Base-by-base conservation (phyloP, 2,329 filamentous ascomycete species). In the Neopestalotiopsis sp. region DNA sequence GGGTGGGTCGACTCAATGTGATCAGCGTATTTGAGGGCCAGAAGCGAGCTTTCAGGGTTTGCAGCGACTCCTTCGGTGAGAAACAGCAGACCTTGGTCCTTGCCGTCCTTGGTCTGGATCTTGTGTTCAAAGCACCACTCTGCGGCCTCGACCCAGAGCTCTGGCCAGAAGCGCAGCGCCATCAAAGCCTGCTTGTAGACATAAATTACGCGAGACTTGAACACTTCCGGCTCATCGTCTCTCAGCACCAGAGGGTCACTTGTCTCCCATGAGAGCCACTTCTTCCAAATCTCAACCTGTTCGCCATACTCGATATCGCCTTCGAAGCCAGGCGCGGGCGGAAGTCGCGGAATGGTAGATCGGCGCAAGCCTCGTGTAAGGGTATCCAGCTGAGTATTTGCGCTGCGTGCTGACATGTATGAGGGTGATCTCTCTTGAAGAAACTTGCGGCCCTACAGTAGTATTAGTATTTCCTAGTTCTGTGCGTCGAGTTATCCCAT, bases 201-300 rank as follows among this genome's bases (percentile, higher is more conserved):
- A 79, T 97, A 97, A 7, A 98, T 81, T 57, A 98, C 89, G 56
- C 96, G 91, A 72, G 92, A 88, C 73, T 92, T 92, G 81, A 92
- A 96, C 6, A 89, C 86, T 66, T 90, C 87, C 3, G 88, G 84
- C 74, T 98, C 95, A 67, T 98, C 95, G 2, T 91, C 86, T 77
- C 93, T 93, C 66, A 98, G 84, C 30, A 97, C 93, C 3, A 99
- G 84, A 1, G 94, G 94, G 76, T 99, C 96, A 20, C 93, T 91
- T 80, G 95, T 97, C 81, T 99, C 96, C 94, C 95, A 99, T 4
- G 91, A 85, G 72, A 99, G 92, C 96, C 97, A 99, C 72, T 89
- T 91, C 78, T 94, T 94, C 96, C 96, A 99, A 34, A 96, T 85
- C 62, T 93, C 89, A 60, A 97, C 91, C 80, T 99, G 97, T 63